Base-by-base conservation (phyloP, 768 basidiomycete species). In the Hypsizygus marmoreus region DNA sequence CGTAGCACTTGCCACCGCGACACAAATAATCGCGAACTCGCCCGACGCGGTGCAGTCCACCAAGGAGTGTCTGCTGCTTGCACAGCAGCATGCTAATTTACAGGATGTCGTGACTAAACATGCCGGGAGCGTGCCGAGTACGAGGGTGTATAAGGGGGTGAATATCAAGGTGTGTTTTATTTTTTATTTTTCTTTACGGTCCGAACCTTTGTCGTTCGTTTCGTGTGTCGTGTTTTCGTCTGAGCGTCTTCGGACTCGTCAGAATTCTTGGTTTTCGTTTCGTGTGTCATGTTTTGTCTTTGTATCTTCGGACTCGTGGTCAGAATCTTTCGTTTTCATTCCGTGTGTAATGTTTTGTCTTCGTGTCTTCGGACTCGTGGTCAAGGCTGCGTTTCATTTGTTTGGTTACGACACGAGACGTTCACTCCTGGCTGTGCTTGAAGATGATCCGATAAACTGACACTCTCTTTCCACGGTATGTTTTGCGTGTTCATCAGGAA, bases 11-110 rank as follows among this genome's bases (percentile, higher is more conserved):
- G 66, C 69, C 3, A 63, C 81, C 45, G 90, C 91, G 2, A 65
- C 72, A 41, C 68, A 76, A 43, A 82, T 92, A 50, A 65, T 65
- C 12, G 57, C 60, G 17, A 88, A 87, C 55, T 90, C 88, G 1
- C 91, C 91, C 0, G 91, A 92, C 61, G 74, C 90, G 0, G 83
- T 92, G 1, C 85, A 87, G 53, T 74, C 79, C 35, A 86, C 88
- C 2, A 94, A 92, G 61, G 70, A 74, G n/a, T 86, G 76, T 1
- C 67, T 94, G 7, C 42, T 87, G 12, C 62, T 86, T 2, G 68
- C 77, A 1, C 76, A 82, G 49, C 67, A 72, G 31, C 71, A 73
- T n/a, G n/a, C n/a, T n/a, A 73, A 74, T 30, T 64, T 80, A 32
- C 74, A 80, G 17, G 74, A 81, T 11, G 71, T 78, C 0, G 71